Base-by-base conservation (phyloP, 768 basidiomycete species). In the Agaricus sinodeliciosus region DNA sequence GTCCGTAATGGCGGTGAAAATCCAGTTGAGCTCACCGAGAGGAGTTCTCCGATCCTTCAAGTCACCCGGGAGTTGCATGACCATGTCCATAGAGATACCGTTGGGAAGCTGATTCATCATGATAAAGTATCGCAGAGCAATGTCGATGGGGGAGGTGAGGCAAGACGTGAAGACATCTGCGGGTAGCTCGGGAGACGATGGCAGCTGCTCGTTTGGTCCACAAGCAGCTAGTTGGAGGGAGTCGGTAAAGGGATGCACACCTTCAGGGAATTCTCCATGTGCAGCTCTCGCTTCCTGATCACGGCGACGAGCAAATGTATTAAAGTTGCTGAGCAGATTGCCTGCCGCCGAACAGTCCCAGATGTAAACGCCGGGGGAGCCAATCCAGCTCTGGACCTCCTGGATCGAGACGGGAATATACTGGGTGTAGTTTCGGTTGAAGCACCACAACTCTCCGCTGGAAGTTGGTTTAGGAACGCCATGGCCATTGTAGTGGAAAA, bases 291-390 rank as follows among this genome's bases (percentile, higher is more conserved):
- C 69, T 49, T 91, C 87, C 27, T 81, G 77, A 59, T 92, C 87
- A 15, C 87, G 81, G 31, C 81, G 75, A 59, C 87, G 79, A 3
- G 90, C 89, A 58, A 87, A 85, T 43, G 70, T 73, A 64, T 88
- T 90, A 68, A 95, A 96, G 68, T 96, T 98, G 49, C 80, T 78
- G 27, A 98, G 72, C 40, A 98, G 82, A 68, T 97, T 83, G 0
- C 96, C 96, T 2, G 96, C 95, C n/a, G 91, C 90, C 2, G 93
- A 94, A 66, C 94, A 97, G 64, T 99, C 96, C 96, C 96, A 99
- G 49, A 99, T 91, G 66, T 94, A 98, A 26, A 98, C 91, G 27
- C 90, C 91, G 0, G 96, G 96, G 0, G 92, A 90, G 5, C 92
- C 93, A 3, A 98, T 72, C 92, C 94, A 97, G 16, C 75, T 80